phyloP scores from a whole-genome alignment of 2,329 filamentous ascomycete genomes.

The Colletotrichum camelliae region DNA sequence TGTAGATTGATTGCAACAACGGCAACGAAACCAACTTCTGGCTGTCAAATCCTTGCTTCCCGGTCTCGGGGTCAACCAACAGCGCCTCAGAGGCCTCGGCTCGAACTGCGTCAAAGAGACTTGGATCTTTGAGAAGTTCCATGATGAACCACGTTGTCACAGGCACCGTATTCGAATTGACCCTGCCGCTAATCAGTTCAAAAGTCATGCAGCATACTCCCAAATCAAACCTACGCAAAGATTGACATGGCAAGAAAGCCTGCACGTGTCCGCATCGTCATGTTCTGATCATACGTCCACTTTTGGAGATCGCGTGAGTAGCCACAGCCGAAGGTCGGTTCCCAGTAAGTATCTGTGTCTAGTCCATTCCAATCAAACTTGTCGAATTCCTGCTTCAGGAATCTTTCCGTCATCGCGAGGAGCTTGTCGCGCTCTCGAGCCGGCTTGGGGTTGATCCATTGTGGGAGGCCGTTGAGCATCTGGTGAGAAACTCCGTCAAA shows the following conservation, averaged over 20 bases:
- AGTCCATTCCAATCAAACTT: constrained; percentile 24
- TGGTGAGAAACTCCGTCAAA: constrained; percentile 27
- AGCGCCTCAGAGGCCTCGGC: constrained; percentile 24
- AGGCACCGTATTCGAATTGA: constrained; percentile 34
- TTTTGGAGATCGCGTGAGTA: constrained; percentile 24
- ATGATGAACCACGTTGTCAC: constrained; percentile 32
- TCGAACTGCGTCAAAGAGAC: constrained; percentile 24
- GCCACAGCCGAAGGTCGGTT: constrained; percentile 30
- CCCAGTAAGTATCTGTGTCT: constrained; percentile 27
- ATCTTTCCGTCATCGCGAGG: constrained; percentile 4
- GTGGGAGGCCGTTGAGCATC: constrained; percentile 27
- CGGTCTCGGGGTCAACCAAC: constrained; percentile 10
- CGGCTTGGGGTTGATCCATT: constrained; percentile 24
- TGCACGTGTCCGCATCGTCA: constrained; percentile 15
- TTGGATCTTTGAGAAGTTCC: constrained; percentile 28
- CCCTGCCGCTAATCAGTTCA: neutral
- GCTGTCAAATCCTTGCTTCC: constrained; percentile 19
- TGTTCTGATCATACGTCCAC: constrained; percentile 24
- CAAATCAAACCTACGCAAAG: neutral
- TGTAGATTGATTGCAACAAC: constrained; percentile 30
- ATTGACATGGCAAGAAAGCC: constrained; percentile 10
- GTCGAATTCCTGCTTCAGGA: constrained; percentile 9
- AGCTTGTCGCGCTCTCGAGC: constrained; percentile 22
- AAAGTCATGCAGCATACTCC: too few species aligned
- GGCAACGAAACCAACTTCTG: constrained; percentile 26